phyloP scores from a whole-genome alignment of 768 basidiomycete species.

The Amanita exitialis region DNA sequence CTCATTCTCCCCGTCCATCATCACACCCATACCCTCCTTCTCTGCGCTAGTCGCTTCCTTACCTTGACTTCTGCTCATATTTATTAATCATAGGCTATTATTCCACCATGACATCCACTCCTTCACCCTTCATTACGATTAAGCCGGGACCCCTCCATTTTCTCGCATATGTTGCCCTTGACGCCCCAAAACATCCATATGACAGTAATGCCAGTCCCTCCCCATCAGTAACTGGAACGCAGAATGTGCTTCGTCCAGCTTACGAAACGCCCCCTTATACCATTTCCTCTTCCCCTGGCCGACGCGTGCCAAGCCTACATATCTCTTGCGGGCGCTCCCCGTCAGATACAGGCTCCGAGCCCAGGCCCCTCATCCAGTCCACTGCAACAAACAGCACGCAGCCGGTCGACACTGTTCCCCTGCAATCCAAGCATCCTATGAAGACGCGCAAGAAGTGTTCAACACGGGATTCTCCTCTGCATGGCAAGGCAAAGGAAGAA shows the following conservation, averaged over 20 bases:
- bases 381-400: conserved; percentile 17
- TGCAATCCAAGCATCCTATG: conserved; percentile 15
- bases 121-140: conserved; percentile 18
- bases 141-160: conserved; percentile 23
- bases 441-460: conserved; percentile 17
- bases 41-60: conserved; percentile 24
- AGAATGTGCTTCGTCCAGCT: conserved; percentile 12
- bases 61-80: conserved; percentile 15
- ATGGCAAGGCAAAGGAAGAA: conserved; percentile 19
- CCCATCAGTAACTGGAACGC: conserved; percentile 8
- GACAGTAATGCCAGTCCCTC: conserved; percentile 9
- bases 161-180: conserved; percentile 25
- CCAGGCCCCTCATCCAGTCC: conserved; percentile 19
- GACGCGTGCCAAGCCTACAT: conserved; percentile 18
- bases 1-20: conserved; percentile 11
- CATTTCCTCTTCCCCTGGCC: conserved; percentile 11
- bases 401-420: conserved; percentile 11
- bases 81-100: conserved; percentile 14
- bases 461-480: conserved; percentile 15
- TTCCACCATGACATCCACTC: conserved; percentile 9
- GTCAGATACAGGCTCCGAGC: conserved; percentile 11
- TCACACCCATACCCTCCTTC: conserved; percentile 11
- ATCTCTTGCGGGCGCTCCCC: conserved; percentile 15
- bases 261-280: conserved; percentile 11
- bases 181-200: conserved; percentile 13